Percentiles rank a stretch among this genome's conserved stretches.
phyloP scores from a whole-genome alignment of 768 basidiomycete genomes.

The Macrolepiota fuliginosa region DNA sequence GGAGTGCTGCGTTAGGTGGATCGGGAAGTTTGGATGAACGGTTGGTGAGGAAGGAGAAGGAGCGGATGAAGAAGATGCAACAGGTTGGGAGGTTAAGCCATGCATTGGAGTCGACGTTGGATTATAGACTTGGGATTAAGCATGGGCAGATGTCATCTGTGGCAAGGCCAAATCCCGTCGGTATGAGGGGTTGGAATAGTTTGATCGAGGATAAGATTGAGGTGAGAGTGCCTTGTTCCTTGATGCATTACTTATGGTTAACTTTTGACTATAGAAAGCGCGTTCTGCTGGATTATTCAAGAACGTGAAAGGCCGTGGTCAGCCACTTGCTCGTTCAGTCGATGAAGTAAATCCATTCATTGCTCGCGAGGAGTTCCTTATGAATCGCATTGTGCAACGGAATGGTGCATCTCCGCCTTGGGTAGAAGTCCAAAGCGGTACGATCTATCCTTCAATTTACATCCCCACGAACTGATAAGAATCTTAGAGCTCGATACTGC shows the following conservation, averaged over 20 bases:
- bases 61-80: conserved; percentile 48
- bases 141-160: conserved; percentile 16
- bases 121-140: conserved; percentile 67
- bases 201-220: conserved; percentile 81
- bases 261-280: conserved; percentile 45
- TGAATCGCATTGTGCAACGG: conserved; percentile 82
- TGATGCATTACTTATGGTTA: background rate
- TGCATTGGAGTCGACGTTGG: conserved; percentile 72
- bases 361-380: conserved; percentile 73
- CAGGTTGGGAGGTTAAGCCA: conserved; percentile 53
- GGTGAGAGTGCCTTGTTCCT: conserved; percentile 33
- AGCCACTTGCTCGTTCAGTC: conserved; percentile 32
- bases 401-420: conserved; percentile 85
- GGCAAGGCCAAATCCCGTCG: conserved; percentile 51
- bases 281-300: conserved; percentile 66
- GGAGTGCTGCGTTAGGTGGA: background rate
- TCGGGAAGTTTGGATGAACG: conserved; percentile 3
- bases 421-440: conserved; percentile 79
- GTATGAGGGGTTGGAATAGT: conserved; percentile 70
- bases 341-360: conserved; percentile 58
- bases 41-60: conserved; percentile 42
- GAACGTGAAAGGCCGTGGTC: conserved; percentile 63
- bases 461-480: background rate
- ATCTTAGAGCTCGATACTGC: conserved; percentile 63
- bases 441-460: conserved; percentile 16